Conservation (phyloP, 257 asterid species). For the Osmanthus fragrans region DNA sequence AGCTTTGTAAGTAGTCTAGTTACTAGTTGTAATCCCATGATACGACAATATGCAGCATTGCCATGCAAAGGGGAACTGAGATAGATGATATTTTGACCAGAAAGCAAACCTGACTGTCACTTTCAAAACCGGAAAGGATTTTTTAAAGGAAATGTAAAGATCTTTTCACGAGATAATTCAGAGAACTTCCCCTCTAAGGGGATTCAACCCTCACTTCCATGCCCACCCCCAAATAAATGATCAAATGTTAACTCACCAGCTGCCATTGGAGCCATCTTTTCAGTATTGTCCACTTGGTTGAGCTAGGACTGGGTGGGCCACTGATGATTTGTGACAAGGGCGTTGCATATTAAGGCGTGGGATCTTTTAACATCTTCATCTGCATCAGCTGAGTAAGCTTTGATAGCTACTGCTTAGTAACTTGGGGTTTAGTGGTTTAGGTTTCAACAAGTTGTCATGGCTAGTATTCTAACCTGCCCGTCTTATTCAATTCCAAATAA, state of each 20-base stretch:
- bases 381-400: neutral
- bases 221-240: neutral
- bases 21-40: conserved; percentile 4
- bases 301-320: neutral
- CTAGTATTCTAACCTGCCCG: neutral
- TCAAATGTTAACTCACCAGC: neutral
- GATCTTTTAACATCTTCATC: neutral
- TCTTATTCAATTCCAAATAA: neutral
- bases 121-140: neutral
- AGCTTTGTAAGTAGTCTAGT: neutral
- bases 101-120: neutral
- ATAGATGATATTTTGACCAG: neutral
- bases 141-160: neutral
- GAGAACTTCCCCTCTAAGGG: no score
- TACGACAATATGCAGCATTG: neutral
- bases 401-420: neutral
- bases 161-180: neutral
- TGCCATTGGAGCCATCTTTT: neutral
- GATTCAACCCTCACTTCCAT: neutral
- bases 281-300: neutral
- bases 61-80: neutral
- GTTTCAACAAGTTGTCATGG: neutral
- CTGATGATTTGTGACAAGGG: neutral
- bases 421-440: neutral
- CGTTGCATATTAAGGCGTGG: neutral